phyloP scores from a whole-genome alignment of 2,329 filamentous ascomycete genomes.

The Colletotrichum viniferum region DNA sequence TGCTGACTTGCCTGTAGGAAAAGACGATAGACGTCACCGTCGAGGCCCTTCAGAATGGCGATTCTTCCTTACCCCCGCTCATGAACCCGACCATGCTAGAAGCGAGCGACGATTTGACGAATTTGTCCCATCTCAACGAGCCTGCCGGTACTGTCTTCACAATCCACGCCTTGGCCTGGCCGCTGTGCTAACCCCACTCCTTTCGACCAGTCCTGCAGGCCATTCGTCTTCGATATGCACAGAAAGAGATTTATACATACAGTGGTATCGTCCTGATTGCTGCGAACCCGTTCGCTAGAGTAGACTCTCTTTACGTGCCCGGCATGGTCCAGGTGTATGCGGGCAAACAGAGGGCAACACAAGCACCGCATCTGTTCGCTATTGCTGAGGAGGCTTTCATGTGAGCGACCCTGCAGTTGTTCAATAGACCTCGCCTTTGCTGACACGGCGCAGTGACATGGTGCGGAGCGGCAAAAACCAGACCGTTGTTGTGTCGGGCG shows the following conservation, averaged over 20 bases:
- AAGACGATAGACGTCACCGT: conserved; percentile 80
- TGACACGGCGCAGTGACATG: conserved; percentile 79
- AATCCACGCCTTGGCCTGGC: not conserved
- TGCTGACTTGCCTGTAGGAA: conserved; percentile 54
- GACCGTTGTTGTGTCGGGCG: conserved; percentile 98
- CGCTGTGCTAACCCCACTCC: conserved; percentile 8
- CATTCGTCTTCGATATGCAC: conserved; percentile 93
- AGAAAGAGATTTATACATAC: conserved; percentile 99
- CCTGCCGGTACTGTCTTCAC: conserved; percentile 73
- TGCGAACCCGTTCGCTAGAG: conserved; percentile 95
- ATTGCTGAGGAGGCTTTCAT: conserved; percentile 99
- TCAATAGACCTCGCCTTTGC: conserved; percentile 21
- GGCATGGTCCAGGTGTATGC: conserved; percentile 99
- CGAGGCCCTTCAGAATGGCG: conserved; percentile 76
- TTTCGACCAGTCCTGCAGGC: conserved; percentile 81
- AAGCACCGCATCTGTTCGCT: conserved; percentile 96
- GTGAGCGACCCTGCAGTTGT: conserved; percentile 57
- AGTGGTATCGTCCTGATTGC: conserved; percentile 98
- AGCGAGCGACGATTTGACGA: conserved; percentile 97
- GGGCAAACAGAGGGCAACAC: conserved; percentile 93
- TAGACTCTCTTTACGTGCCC: conserved; percentile 97
- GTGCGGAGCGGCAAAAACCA: conserved; percentile 94
- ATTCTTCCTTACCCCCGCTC: conserved; percentile 82
- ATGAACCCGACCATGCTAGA: conserved; percentile 99
- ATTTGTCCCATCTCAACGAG: conserved; percentile 96